Evolutionary conservation across 2,329 filamentous ascomycete species (phyloP).

Genomic region (Rachicladosporium sp.): DNA sequence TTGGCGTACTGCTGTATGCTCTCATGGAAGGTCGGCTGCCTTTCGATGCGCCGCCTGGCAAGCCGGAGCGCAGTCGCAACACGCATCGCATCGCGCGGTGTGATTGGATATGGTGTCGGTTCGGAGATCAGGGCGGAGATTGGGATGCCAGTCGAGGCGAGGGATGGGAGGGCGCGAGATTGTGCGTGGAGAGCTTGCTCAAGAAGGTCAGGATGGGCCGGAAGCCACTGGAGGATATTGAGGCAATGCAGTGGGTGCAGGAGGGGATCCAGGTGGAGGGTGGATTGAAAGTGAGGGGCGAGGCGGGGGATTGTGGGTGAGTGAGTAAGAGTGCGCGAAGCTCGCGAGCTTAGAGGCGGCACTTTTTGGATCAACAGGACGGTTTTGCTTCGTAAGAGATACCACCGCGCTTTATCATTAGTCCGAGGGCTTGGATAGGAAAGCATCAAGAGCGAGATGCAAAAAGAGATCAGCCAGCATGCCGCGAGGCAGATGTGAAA

Average conservation of each 20-base stretch:
- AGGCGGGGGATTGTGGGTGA: conserved; percentile 27
- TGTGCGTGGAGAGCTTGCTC: conserved; percentile 71
- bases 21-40: conserved; percentile 86
- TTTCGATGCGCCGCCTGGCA: conserved; percentile 78
- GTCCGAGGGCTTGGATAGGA: too few relatives aligned
- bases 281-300: conserved; percentile 41
- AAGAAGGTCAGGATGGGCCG: conserved; percentile 66
- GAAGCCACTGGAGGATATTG: conserved; percentile 63
- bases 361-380: too few relatives aligned
- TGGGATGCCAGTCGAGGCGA: conserved; percentile 61
- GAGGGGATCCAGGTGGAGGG: conserved; percentile 57
- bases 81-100: conserved; percentile 90
- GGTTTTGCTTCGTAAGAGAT: too few relatives aligned
- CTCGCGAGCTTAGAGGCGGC: too few relatives aligned
- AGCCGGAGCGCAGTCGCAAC: conserved; percentile 57
- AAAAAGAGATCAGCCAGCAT: too few relatives aligned
- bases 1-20: conserved; percentile 86
- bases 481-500: too few relatives aligned
- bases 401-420: too few relatives aligned
- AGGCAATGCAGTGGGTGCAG: conserved; percentile 61
- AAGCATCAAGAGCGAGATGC: too few relatives aligned
- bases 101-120: conserved; percentile 91
- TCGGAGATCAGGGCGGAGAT: conserved; percentile 71
- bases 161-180: conserved; percentile 60
- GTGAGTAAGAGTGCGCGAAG: too few relatives aligned